A percentile compares a stretch with the other conserved stretches of the same genome.
Evolutionary conservation across 805 yeast species (phyloP).

Genomic region (Metschnikowia gruessii): DNA sequence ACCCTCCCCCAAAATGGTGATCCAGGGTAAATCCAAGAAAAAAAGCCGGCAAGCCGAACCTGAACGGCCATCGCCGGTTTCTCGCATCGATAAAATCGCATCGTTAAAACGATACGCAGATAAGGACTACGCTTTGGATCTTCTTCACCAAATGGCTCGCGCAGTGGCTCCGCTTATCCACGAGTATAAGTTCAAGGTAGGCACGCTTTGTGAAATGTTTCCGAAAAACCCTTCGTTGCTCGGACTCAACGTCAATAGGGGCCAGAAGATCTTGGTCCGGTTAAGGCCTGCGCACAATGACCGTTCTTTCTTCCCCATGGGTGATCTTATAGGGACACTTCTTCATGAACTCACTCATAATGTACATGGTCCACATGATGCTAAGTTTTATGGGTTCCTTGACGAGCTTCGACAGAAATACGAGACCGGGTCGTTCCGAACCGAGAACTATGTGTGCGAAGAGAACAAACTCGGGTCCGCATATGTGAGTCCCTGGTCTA

Average conservation of each 20-base stretch:
- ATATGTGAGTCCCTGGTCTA: conserved; percentile 16
- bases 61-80: conserved; percentile 34
- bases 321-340: conserved; percentile 74
- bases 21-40: conserved; percentile 7
- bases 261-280: conserved; percentile 68
- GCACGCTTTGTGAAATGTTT: conserved; percentile 70
- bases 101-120: conserved; percentile 36
- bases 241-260: conserved; percentile 81
- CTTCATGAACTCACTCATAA: conserved; percentile 88
- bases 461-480: conserved; percentile 45
- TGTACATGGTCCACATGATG: conserved; percentile 75
- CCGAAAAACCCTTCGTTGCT: conserved; percentile 65
- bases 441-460: conserved; percentile 49
- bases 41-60: conserved; percentile 4
- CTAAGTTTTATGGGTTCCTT: conserved; percentile 58
- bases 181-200: conserved; percentile 61
- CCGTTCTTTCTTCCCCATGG: conserved; percentile 57
- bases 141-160: conserved; percentile 66
- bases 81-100: conserved; percentile 36
- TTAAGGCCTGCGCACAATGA: conserved; percentile 57
- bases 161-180: conserved; percentile 78
- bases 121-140: conserved; percentile 39
- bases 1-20: conserved; percentile 7
- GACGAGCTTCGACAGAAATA: conserved; percentile 58
- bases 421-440: conserved; percentile 41